Conservation (phyloP, 2,329 filamentous ascomycete species). For the Alternaria infectoria region DNA sequence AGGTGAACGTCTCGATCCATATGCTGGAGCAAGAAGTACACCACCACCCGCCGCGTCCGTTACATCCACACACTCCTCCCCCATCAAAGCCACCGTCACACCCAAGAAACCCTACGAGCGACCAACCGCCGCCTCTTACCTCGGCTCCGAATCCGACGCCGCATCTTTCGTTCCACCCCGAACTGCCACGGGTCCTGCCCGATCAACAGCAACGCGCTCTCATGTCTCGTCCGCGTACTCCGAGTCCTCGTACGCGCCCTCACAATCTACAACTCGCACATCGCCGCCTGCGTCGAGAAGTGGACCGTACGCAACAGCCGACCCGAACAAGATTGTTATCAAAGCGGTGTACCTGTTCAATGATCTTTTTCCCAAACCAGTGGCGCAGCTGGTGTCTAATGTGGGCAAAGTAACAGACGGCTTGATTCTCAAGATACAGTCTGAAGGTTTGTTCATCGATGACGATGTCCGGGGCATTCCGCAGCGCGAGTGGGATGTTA, state of each 20-base stretch:
- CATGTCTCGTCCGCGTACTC: constrained; percentile 66
- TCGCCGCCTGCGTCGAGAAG: constrained; percentile 81
- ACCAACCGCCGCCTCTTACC: constrained; percentile 63
- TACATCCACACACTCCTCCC: constrained; percentile 46
- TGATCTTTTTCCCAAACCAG: constrained; percentile 86
- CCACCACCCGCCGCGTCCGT: constrained; percentile 43
- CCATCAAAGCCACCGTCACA: constrained; percentile 48
- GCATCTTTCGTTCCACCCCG: constrained; percentile 36
- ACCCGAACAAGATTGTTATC: constrained; percentile 96
- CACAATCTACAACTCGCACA: constrained; percentile 81
- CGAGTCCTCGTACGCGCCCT: constrained; percentile 85
- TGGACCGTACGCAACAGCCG: constrained; percentile 81
- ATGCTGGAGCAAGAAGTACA: constrained; percentile 64
- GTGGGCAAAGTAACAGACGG: constrained; percentile 87
- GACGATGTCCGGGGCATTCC: constrained; percentile 89
- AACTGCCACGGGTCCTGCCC: constrained; percentile 39
- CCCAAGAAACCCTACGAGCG: constrained; percentile 53
- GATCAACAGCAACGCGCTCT: constrained; percentile 35
- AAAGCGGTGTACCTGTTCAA: constrained; percentile 92
- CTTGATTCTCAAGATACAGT: constrained; percentile 87
- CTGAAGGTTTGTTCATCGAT: constrained; percentile 95
- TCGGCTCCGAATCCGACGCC: constrained; percentile 57
- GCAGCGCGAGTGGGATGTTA: constrained; percentile 98
- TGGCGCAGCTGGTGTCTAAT: constrained; percentile 88
- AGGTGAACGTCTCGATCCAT: constrained; percentile 73